A percentile compares a stretch with the other conserved stretches of the same genome.
These are phyloP conservation scores for Sphagnum tenellum DNA, from an alignment of 225 moss, liverwort and hornwort genomes.

Conservation along the genomic window DNA sequence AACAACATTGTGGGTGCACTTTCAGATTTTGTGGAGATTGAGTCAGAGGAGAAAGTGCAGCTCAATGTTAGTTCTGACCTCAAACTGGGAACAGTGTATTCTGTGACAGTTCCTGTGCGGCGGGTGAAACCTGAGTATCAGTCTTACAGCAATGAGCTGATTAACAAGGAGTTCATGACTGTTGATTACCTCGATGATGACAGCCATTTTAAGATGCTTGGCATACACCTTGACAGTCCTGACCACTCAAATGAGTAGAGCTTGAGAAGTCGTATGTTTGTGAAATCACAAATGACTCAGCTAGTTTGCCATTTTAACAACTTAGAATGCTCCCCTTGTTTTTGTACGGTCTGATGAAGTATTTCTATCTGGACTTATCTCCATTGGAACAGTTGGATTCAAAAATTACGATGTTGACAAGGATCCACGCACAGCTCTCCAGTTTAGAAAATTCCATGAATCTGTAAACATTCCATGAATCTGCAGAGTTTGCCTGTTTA, in stretches of 20 bases:
- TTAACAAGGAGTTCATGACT: constrained; percentile 59
- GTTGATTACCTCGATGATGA: constrained; percentile 46
- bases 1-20: constrained; percentile 89
- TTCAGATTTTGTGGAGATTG: constrained; percentile 93
- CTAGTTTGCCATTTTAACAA: too few species aligned
- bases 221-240: constrained; percentile 43
- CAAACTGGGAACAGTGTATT: constrained; percentile 86
- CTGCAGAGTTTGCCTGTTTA: too few species aligned
- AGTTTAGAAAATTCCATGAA: too few species aligned
- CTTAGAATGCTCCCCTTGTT: too few species aligned
- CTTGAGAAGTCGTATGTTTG: too few species aligned
- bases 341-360: too few species aligned
- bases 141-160: constrained; percentile 75
- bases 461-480: too few species aligned
- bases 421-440: too few species aligned
- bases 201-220: constrained; percentile 45
- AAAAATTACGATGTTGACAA: too few species aligned
- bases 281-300: too few species aligned
- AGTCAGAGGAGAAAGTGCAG: constrained; percentile 93
- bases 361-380: too few species aligned
- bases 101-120: constrained; percentile 82
- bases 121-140: constrained; percentile 86
- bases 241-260: constrained; percentile 6
- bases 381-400: too few species aligned
- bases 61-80: constrained; percentile 79